phyloP scores from a whole-genome alignment of 441 rosid genomes.

The Erodium moschatum region DNA sequence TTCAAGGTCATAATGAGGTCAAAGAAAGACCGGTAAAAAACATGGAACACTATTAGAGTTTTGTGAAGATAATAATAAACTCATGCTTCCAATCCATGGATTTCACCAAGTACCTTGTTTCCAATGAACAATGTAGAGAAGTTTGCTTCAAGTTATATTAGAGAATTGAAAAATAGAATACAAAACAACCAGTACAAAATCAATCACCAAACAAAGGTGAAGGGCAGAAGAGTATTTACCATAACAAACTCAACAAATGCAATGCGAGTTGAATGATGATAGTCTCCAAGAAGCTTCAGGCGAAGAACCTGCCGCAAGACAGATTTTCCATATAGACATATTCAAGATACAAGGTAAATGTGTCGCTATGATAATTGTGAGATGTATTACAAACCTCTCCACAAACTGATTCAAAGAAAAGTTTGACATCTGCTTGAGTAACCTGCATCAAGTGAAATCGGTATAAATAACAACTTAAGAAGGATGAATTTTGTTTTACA shows the following conservation, averaged over 20 bases:
- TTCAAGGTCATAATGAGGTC: background rate
- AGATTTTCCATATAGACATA: slow-evolving; percentile 17
- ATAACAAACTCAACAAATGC: slow-evolving; percentile 50
- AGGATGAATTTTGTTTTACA: background rate
- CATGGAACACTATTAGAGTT: background rate
- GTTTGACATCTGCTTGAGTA: slow-evolving; percentile 68
- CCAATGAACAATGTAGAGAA: background rate
- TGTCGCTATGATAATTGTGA: background rate
- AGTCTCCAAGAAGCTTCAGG: slow-evolving; percentile 85
- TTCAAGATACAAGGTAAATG: background rate
- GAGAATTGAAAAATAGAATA: background rate
- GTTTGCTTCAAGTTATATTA: background rate
- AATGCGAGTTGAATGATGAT: slow-evolving; percentile 76
- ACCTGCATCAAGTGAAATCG: slow-evolving; percentile 40
- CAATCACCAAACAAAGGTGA: background rate
- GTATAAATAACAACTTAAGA: background rate
- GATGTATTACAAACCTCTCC: slow-evolving; percentile 59
- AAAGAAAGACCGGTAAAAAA: background rate
- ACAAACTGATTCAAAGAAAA: slow-evolving; percentile 70
- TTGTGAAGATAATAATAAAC: background rate
- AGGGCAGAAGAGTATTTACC: slow-evolving; percentile 36
- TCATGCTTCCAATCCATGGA: background rate
- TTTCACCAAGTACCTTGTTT: background rate
- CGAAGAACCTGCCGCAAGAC: slow-evolving; percentile 54
- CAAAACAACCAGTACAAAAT: background rate